These are phyloP conservation scores for Debaryomyces coudertii DNA, from an alignment of 1,139 yeast genomes.

Conservation along the genomic window DNA sequence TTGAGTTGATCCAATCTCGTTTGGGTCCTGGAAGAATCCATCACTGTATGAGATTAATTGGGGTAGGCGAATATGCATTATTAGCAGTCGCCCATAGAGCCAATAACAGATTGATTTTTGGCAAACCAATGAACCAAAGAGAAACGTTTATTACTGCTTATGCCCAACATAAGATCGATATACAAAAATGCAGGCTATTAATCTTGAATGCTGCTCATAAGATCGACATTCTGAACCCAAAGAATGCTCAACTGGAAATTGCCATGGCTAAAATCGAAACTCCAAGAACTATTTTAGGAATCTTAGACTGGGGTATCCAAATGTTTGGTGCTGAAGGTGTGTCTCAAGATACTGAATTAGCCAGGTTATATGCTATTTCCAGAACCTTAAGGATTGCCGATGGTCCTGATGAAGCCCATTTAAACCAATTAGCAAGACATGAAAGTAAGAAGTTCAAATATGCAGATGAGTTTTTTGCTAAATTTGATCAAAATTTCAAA, in stretches of 20 bases:
- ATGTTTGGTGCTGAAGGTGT: slow-evolving; percentile 74
- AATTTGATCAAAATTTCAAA: slow-evolving; percentile 23
- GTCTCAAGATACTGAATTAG: slow-evolving; percentile 64
- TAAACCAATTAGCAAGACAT: slow-evolving; percentile 58
- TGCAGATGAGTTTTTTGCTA: slow-evolving; percentile 39
- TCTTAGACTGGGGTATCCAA: slow-evolving; percentile 71
- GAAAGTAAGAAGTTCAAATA: slow-evolving; percentile 39
- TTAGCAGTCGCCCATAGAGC: slow-evolving; percentile 58
- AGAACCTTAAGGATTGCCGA: slow-evolving; percentile 72
- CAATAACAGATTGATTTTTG: slow-evolving; percentile 57
- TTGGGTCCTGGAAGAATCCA: slow-evolving; percentile 76
- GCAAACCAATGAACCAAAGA: slow-evolving; percentile 54
- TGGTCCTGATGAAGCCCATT: slow-evolving; percentile 77
- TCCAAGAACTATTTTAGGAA: slow-evolving; percentile 57
- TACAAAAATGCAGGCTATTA: slow-evolving; percentile 59
- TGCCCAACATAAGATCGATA: slow-evolving; percentile 62
- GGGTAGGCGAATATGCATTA: slow-evolving; percentile 66
- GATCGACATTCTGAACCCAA: slow-evolving; percentile 60
- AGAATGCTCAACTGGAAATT: slow-evolving; percentile 59
- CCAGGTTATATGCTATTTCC: slow-evolving; percentile 56
- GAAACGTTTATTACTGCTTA: slow-evolving; percentile 55
- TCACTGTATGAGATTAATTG: slow-evolving; percentile 73
- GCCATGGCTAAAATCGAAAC: slow-evolving; percentile 72
- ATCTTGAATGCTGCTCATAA: slow-evolving; percentile 70
- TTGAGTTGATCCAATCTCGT: slow-evolving; percentile 69